phyloP scores from a whole-genome alignment of 1,139 yeast genomes.

The Chernovozyma sophiae-reginae region DNA sequence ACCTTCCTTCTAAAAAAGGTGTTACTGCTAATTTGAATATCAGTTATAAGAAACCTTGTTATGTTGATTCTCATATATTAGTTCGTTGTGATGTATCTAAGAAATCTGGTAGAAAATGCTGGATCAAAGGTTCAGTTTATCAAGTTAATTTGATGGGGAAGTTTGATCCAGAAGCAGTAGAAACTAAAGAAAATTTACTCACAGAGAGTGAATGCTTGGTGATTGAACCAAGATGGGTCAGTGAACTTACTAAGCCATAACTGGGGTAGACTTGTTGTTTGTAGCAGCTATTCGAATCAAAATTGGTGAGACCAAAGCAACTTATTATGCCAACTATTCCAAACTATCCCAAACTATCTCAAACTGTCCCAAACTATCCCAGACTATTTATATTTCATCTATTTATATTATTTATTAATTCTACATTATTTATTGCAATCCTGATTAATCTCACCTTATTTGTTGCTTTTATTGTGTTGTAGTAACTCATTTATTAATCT shows the following conservation, averaged over 20 bases:
- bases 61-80: slow-evolving; percentile 28
- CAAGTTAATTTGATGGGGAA: slow-evolving; percentile 15
- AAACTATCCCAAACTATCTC: no score
- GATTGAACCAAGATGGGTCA: slow-evolving; percentile 46
- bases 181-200: slow-evolving; percentile 23
- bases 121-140: slow-evolving; percentile 39
- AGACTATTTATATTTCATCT: no score
- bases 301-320: no score
- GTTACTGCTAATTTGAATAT: slow-evolving; percentile 47
- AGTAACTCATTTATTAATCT: background rate
- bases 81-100: slow-evolving; percentile 30
- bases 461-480: background rate
- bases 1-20: slow-evolving; percentile 38
- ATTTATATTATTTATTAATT: slow-evolving; percentile 1
- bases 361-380: no score
- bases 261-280: no score
- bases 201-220: slow-evolving; percentile 42
- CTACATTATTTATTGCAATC: no score
- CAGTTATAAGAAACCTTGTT: slow-evolving; percentile 38
- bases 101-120: slow-evolving; percentile 41
- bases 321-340: no score
- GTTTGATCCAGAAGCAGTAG: slow-evolving; percentile 14
- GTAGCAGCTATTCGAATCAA: no score
- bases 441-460: background rate
- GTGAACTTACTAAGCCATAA: slow-evolving; percentile 28